phyloP scores from a whole-genome alignment of 345 rosid species.

The Reutealis trisperma region DNA sequence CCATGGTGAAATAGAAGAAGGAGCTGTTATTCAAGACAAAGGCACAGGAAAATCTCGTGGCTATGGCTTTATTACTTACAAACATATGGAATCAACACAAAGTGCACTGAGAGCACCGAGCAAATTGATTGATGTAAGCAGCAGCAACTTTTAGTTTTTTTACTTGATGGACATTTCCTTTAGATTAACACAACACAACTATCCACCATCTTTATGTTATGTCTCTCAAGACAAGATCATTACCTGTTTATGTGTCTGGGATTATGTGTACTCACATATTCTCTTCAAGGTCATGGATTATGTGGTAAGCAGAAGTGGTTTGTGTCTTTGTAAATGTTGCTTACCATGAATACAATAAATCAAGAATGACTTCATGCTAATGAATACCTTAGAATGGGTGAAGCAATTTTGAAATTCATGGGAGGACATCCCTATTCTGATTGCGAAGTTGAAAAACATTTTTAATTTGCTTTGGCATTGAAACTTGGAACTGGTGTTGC shows the following conservation, averaged over 20 bases:
- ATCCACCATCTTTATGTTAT: background rate
- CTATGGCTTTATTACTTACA: constrained; percentile 72
- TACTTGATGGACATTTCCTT: constrained; percentile 4
- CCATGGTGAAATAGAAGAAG: constrained; percentile 80
- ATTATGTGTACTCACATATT: background rate
- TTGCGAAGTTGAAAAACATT: background rate
- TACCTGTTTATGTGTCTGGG: background rate
- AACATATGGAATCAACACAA: constrained; percentile 65
- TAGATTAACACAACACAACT: background rate
- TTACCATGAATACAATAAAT: background rate
- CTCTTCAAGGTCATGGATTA: background rate
- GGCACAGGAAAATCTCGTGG: constrained; percentile 73
- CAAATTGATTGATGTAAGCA: constrained; percentile 64
- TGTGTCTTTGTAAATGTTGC: background rate
- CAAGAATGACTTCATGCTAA: background rate
- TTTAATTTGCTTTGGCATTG: background rate
- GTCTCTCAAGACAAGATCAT: background rate
- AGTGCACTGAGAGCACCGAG: constrained; percentile 60
- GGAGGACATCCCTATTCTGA: background rate
- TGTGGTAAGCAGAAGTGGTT: background rate
- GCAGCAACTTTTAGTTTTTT: constrained; percentile 13
- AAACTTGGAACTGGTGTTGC: background rate
- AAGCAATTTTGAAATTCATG: background rate
- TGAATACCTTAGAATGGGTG: background rate
- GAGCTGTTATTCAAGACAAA: constrained; percentile 70